phyloP scores from a whole-genome alignment of 2,329 filamentous ascomycete species.

The Sporothrix inflata region DNA sequence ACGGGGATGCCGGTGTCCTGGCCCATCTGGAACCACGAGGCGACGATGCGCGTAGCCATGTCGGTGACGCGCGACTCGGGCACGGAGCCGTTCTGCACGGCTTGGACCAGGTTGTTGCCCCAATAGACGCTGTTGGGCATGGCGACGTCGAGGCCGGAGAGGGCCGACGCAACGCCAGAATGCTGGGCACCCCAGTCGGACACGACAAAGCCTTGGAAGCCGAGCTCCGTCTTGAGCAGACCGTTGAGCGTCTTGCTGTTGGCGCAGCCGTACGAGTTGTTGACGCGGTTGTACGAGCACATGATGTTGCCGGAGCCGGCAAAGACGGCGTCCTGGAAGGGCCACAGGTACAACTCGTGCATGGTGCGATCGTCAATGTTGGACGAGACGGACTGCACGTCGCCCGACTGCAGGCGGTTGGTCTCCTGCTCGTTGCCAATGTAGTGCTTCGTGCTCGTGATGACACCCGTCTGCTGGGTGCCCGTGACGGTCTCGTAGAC shows the following conservation, averaged over 20 bases:
- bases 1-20: conserved; percentile 53
- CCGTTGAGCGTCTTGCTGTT: conserved; percentile 69
- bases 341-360: conserved; percentile 55
- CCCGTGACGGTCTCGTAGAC: conserved; percentile 63
- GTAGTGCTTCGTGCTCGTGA: conserved; percentile 66
- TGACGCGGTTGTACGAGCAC: conserved; percentile 70
- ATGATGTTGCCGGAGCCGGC: conserved; percentile 61
- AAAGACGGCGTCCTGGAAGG: conserved; percentile 58
- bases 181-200: conserved; percentile 71
- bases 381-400: conserved; percentile 49
- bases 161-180: conserved; percentile 61
- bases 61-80: conserved; percentile 53
- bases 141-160: conserved; percentile 71
- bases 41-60: conserved; percentile 45
- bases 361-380: conserved; percentile 52
- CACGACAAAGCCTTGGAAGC: conserved; percentile 67
- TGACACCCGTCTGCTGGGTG: conserved; percentile 70
- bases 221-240: conserved; percentile 62
- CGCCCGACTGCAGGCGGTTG: conserved; percentile 56
- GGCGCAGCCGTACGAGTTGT: conserved; percentile 69
- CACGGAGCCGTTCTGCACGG: conserved; percentile 64
- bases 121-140: conserved; percentile 60
- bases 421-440: conserved; percentile 54
- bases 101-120: conserved; percentile 58
- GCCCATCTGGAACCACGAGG: conserved; percentile 60